These are phyloP conservation scores for Termitomyces eurrhizus DNA, from an alignment of 768 basidiomycete genomes.

Conservation along the genomic window DNA sequence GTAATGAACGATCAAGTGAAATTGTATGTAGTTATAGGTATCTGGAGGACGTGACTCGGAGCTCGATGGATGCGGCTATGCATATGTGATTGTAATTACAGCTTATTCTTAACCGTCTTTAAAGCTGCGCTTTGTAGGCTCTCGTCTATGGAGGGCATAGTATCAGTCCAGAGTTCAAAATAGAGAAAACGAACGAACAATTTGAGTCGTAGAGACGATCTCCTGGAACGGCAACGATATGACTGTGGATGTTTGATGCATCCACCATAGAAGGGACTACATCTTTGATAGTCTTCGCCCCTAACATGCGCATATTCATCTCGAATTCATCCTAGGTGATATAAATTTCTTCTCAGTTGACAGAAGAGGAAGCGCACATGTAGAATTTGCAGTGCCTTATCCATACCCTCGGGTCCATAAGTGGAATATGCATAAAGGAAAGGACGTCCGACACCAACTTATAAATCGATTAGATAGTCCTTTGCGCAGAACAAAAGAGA, in stretches of 20 bases:
- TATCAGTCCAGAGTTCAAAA: background rate
- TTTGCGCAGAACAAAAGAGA: slow-evolving; percentile 32
- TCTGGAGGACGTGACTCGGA: background rate
- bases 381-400: slow-evolving; percentile 76
- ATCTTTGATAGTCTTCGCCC: slow-evolving; percentile 76
- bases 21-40: background rate
- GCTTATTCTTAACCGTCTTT: slow-evolving; percentile 13
- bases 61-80: background rate
- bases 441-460: slow-evolving; percentile 81
- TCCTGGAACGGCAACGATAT: slow-evolving; percentile 62
- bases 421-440: slow-evolving; percentile 87
- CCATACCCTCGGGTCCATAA: slow-evolving; percentile 86
- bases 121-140: slow-evolving; percentile 31
- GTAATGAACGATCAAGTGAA: background rate
- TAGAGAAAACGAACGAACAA: slow-evolving; percentile 49
- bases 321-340: slow-evolving; percentile 84
- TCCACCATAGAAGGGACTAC: slow-evolving; percentile 91
- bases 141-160: slow-evolving; percentile 24
- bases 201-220: slow-evolving; percentile 78
- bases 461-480: slow-evolving; percentile 18
- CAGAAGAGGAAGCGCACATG: slow-evolving; percentile 39
- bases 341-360: background rate
- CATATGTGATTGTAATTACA: slow-evolving; percentile 1
- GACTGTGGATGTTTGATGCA: slow-evolving; percentile 60
- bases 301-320: slow-evolving; percentile 94